Conservation (phyloP, 371 early-diverging fungal species). For the Mortierella sp. region DNA sequence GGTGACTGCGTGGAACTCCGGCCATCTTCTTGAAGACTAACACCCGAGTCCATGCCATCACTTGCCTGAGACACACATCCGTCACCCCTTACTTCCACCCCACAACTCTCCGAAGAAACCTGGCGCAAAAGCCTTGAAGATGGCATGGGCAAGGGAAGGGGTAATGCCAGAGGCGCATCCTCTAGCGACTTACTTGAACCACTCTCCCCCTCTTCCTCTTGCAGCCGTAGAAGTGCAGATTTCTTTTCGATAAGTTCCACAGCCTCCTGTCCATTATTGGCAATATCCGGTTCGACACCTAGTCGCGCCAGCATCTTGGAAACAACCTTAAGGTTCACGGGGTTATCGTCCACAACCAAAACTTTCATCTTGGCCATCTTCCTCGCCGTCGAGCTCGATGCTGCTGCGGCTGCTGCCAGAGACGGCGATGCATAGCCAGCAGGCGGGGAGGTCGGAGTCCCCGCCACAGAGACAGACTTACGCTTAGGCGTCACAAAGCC, state of each 20-base stretch:
- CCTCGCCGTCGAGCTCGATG: conserved; percentile 19
- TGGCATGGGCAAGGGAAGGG: too few species aligned
- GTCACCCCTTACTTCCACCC: too few species aligned
- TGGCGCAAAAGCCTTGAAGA: too few species aligned
- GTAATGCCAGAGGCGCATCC: not conserved
- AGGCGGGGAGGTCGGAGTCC: conserved; percentile 7
- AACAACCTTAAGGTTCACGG: conserved; percentile 63
- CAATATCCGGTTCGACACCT: conserved; percentile 43
- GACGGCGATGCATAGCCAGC: conserved; percentile 27
- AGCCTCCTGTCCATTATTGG: conserved; percentile 61
- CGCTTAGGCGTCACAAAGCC: conserved; percentile 19
- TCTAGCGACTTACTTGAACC: not conserved
- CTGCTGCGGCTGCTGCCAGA: conserved; percentile 27
- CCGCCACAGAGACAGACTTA: conserved; percentile 1
- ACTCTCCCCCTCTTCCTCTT: not conserved
- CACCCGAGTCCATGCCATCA: conserved; percentile 10
- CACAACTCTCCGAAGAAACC: not conserved
- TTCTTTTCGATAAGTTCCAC: conserved; percentile 51
- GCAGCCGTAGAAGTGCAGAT: conserved; percentile 18
- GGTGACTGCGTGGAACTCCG: too few species aligned
- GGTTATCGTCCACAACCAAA: conserved; percentile 66
- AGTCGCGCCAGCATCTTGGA: conserved; percentile 56
- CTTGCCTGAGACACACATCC: conserved; percentile 3
- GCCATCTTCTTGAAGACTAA: not conserved
- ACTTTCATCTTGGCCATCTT: conserved; percentile 49